Evolutionary conservation across 345 rosid species (phyloP).

Genomic region (Gossypium herbaceum): DNA sequence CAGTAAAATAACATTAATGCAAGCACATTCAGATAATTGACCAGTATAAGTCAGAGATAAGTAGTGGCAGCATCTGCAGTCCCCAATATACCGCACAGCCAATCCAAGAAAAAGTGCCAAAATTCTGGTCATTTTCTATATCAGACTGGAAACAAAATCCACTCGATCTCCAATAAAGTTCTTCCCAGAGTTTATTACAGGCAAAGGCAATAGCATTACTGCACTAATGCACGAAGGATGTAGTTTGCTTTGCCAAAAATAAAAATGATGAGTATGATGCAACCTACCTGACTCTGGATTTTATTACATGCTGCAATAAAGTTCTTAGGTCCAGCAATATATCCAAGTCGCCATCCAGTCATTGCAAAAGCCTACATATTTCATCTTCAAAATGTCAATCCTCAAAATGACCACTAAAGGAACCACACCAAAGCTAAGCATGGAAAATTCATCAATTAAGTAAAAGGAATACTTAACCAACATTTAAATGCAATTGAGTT

Average conservation of each 20-base stretch:
- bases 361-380: constrained; percentile 87
- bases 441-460: neutral
- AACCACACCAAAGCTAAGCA: neutral
- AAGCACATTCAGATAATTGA: neutral
- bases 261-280: neutral
- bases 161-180: neutral
- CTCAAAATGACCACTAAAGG: neutral
- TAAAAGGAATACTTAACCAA: neutral
- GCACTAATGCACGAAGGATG: neutral
- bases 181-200: neutral
- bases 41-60: neutral
- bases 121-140: neutral
- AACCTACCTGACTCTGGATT: constrained; percentile 91
- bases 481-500: constrained; percentile 13
- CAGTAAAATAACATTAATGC: neutral
- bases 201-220: neutral
- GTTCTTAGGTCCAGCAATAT: constrained; percentile 87
- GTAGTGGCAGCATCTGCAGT: neutral
- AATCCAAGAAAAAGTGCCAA: constrained; percentile 2
- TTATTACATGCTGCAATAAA: constrained; percentile 88
- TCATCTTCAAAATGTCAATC: constrained; percentile 2
- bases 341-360: constrained; percentile 99
- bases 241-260: neutral
- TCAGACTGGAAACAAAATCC: neutral
- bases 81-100: neutral